Evolutionary conservation across 139 green algal species (phyloP).

Genomic region (Zygnema cylindricum): DNA sequence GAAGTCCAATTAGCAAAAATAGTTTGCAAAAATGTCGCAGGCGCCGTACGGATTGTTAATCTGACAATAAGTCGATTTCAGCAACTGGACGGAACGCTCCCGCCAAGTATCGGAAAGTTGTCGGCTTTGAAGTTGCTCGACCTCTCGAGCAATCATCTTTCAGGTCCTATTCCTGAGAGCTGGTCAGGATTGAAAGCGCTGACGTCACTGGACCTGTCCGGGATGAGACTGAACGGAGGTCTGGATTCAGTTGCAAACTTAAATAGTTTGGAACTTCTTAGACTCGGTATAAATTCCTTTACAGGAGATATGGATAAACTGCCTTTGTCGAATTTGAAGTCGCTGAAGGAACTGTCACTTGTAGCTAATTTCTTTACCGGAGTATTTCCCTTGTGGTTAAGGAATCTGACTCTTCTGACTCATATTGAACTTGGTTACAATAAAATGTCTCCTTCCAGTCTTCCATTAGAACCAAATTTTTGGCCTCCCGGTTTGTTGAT

Average conservation of each 20-base stretch:
- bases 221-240: not conserved
- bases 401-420: not conserved
- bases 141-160: constrained; percentile 5
- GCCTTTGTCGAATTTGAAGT: not conserved
- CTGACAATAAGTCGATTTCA: not conserved
- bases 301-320: not conserved
- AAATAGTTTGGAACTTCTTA: not conserved
- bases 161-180: constrained; percentile 11
- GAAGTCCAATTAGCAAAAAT: too few relatives aligned
- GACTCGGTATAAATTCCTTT: not conserved
- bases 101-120: not conserved
- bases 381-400: not conserved
- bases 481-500: too few relatives aligned
- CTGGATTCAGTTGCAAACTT: not conserved
- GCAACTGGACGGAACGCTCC: not conserved
- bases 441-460: not conserved
- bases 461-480: not conserved
- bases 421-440: not conserved
- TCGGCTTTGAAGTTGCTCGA: not conserved
- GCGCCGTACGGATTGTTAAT: not conserved
- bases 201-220: not conserved
- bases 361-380: not conserved
- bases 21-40: too few relatives aligned
- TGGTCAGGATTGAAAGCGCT: not conserved
- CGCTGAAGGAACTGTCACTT: not conserved